A percentile compares a stretch with the other conserved stretches of the same genome.
These are phyloP conservation scores for Sordaria brevicollis DNA, from an alignment of 495 filamentous ascomycete species.

Conservation along the genomic window DNA sequence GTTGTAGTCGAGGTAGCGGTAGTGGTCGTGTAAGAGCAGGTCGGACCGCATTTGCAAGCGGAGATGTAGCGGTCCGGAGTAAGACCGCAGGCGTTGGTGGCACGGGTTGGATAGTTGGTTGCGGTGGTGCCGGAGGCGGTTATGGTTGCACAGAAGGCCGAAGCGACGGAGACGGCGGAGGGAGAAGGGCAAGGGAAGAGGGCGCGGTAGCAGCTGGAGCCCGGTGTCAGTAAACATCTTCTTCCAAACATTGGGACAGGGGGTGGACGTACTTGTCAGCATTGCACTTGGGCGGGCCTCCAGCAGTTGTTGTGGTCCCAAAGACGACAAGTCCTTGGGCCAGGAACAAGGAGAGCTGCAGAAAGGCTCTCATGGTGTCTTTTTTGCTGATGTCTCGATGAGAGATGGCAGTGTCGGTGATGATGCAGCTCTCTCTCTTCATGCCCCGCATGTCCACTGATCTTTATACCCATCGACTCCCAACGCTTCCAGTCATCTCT, in stretches of 20 bases:
- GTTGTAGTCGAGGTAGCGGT: neutral
- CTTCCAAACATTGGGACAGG: neutral
- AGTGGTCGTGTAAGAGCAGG: constrained; percentile 3
- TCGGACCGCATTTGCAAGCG: constrained; percentile 11
- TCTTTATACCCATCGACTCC: neutral
- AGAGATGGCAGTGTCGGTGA: neutral
- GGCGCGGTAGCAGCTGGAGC: constrained; percentile 11
- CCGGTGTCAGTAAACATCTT: neutral
- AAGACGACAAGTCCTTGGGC: neutral
- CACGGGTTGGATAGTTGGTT: constrained; percentile 13
- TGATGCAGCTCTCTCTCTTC: neutral
- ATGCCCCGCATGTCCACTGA: neutral
- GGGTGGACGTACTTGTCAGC: neutral
- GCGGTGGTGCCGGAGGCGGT: constrained; percentile 9
- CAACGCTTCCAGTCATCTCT: neutral
- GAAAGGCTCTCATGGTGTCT: neutral
- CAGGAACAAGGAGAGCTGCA: neutral
- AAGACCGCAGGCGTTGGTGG: constrained; percentile 9
- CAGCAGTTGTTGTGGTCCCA: neutral
- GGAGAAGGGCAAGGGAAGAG: constrained; percentile 11
- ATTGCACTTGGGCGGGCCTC: neutral
- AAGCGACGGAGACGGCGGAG: constrained; percentile 6
- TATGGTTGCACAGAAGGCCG: constrained; percentile 12
- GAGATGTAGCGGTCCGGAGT: constrained; percentile 11
- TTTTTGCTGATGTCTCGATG: neutral